A percentile compares a stretch with the other conserved stretches of the same genome.
Conservation (phyloP, 2,329 filamentous ascomycete genomes). For the Colletotrichum sp. region DNA sequence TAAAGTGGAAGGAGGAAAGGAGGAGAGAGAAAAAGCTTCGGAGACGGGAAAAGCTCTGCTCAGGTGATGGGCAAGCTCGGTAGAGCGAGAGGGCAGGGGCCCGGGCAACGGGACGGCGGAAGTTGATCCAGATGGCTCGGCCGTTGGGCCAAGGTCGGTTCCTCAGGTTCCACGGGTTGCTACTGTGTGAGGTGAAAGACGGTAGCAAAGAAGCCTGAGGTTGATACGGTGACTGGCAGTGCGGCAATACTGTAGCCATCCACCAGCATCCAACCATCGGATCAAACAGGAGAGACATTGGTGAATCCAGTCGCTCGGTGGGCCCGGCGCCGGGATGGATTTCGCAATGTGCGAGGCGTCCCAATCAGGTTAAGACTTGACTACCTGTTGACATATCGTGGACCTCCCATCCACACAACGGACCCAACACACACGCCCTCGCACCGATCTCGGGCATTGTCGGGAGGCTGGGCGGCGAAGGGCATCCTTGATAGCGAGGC, state of each 20-base stretch:
- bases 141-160: neutral
- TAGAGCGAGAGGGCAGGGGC: slow-evolving; percentile 21
- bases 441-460: slow-evolving; percentile 22
- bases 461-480: slow-evolving; percentile 17
- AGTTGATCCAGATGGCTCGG: slow-evolving; percentile 23
- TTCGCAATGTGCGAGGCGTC: slow-evolving; percentile 18
- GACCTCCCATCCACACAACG: neutral
- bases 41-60: slow-evolving; percentile 31
- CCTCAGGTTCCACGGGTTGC: slow-evolving; percentile 9
- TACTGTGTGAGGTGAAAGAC: neutral
- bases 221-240: neutral
- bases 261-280: neutral
- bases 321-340: slow-evolving; percentile 9
- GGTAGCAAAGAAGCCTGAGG: slow-evolving; percentile 14
- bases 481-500: neutral
- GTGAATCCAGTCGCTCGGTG: slow-evolving; percentile 14
- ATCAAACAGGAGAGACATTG: slow-evolving; percentile 19
- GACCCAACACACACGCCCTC: slow-evolving; percentile 12
- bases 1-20: slow-evolving; percentile 40
- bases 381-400: slow-evolving; percentile 18
- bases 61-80: slow-evolving; percentile 23
- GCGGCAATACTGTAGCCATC: neutral
- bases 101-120: slow-evolving; percentile 24
- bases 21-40: slow-evolving; percentile 41
- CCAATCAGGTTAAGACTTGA: slow-evolving; percentile 17